Conservation (phyloP, 257 asterid species). For the Anisodus acutangulus region DNA sequence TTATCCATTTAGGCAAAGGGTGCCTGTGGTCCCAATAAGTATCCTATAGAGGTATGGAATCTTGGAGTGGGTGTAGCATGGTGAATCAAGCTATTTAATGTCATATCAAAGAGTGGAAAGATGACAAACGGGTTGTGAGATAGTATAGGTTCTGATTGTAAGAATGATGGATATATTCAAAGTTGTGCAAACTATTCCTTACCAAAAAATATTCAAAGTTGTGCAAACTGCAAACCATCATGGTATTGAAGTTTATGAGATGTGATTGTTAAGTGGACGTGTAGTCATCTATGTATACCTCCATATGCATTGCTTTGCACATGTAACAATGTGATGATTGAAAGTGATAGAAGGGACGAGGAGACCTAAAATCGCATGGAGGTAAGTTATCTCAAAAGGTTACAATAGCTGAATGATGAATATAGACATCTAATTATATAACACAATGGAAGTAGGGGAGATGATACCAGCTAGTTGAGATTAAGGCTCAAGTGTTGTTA, state of each 20-base stretch:
- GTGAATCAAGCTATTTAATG: no score
- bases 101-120: not conserved
- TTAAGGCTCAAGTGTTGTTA: not conserved
- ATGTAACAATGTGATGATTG: not conserved
- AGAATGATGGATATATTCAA: not conserved
- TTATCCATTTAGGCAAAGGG: not conserved
- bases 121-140: not conserved
- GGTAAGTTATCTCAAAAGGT: conserved; percentile 8
- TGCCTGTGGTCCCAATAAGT: not conserved
- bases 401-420: not conserved
- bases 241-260: not conserved
- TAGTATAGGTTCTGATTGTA: not conserved
- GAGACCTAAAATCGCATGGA: not conserved
- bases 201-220: no score
- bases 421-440: no score
- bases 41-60: not conserved
- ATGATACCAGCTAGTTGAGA: not conserved
- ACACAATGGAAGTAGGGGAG: no score
- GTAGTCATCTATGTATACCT: not conserved
- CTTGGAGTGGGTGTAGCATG: not conserved
- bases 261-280: not conserved
- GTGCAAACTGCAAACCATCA: not conserved
- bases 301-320: not conserved
- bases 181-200: not conserved
- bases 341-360: not conserved